Percentiles rank a stretch among this genome's conserved stretches.
Conservation (phyloP, 768 basidiomycete species). For the Floccularia luteovirens region DNA sequence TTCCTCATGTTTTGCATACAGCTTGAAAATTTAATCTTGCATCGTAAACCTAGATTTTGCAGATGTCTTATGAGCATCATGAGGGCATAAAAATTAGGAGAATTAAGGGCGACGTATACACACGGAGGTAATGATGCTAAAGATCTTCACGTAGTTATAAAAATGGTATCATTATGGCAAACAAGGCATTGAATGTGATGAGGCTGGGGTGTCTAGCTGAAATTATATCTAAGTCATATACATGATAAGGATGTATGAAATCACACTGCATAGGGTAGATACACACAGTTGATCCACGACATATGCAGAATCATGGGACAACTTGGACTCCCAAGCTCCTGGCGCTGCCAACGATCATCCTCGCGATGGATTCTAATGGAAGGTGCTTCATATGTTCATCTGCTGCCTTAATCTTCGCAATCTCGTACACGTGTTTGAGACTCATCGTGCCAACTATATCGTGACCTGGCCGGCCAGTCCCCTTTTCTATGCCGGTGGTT, state of each 20-base stretch:
- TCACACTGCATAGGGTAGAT: neutral
- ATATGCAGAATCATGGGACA: conserved; percentile 53
- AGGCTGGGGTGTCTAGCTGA: neutral
- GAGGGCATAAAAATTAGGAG: neutral
- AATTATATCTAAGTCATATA: neutral
- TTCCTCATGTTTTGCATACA: conserved; percentile 15
- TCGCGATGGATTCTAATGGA: conserved; percentile 80
- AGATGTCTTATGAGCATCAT: conserved; percentile 4
- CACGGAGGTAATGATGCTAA: neutral
- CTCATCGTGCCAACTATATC: conserved; percentile 75
- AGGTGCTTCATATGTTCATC: conserved; percentile 88
- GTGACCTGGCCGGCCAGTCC: conserved; percentile 76
- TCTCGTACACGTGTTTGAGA: conserved; percentile 97
- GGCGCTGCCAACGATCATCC: conserved; percentile 84
- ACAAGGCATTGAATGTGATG: neutral
- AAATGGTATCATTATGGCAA: conserved; percentile 5
- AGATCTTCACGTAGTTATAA: neutral
- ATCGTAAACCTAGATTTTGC: conserved; percentile 23
- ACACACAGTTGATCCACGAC: too few relatives aligned
- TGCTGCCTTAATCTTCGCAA: conserved; percentile 91
- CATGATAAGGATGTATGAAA: neutral
- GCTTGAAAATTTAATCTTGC: conserved; percentile 35
- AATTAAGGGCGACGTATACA: neutral
- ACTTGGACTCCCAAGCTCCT: conserved; percentile 86
- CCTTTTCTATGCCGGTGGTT: conserved; percentile 86